Conservation (phyloP, 2,329 filamentous ascomycete species). For the Neonectria magnoliae region DNA sequence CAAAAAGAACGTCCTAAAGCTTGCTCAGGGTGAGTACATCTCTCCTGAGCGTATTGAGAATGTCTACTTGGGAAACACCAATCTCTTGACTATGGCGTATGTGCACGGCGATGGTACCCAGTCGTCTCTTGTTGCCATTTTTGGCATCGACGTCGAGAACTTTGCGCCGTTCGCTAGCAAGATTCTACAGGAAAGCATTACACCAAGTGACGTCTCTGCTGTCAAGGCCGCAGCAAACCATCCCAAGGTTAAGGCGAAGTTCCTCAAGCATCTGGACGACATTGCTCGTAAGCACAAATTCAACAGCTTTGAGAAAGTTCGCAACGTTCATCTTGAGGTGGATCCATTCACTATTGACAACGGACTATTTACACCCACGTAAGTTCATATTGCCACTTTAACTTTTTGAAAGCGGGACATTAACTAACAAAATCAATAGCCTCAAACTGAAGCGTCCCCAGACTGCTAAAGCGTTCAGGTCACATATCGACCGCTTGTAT, state of each 20-base stretch:
- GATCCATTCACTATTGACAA: constrained; percentile 97
- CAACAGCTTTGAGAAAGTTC: constrained; percentile 88
- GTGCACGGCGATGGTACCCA: constrained; percentile 91
- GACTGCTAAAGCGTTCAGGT: constrained; percentile 61
- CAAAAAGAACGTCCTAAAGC: constrained; percentile 98
- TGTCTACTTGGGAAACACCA: constrained; percentile 84
- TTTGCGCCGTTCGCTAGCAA: constrained; percentile 86
- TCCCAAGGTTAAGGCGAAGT: constrained; percentile 75
- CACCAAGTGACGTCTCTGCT: constrained; percentile 70
- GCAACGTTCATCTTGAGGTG: constrained; percentile 76
- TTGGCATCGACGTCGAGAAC: constrained; percentile 84
- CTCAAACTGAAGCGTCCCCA: constrained; percentile 70
- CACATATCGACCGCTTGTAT: constrained; percentile 67
- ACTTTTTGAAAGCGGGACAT: not conserved
- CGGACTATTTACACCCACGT: constrained; percentile 88
- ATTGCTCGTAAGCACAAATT: constrained; percentile 88
- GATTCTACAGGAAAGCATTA: constrained; percentile 75
- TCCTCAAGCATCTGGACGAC: constrained; percentile 80
- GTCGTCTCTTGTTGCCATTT: constrained; percentile 83
- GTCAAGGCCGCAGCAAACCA: constrained; percentile 75
- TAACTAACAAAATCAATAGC: constrained; percentile 47
- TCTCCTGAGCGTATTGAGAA: constrained; percentile 98
- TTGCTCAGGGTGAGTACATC: constrained; percentile 97
- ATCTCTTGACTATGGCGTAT: constrained; percentile 81
- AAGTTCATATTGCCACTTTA: constrained; percentile 55